phyloP scores from a whole-genome alignment of 2,329 filamentous ascomycete species.

The Aschersonia sp. region DNA sequence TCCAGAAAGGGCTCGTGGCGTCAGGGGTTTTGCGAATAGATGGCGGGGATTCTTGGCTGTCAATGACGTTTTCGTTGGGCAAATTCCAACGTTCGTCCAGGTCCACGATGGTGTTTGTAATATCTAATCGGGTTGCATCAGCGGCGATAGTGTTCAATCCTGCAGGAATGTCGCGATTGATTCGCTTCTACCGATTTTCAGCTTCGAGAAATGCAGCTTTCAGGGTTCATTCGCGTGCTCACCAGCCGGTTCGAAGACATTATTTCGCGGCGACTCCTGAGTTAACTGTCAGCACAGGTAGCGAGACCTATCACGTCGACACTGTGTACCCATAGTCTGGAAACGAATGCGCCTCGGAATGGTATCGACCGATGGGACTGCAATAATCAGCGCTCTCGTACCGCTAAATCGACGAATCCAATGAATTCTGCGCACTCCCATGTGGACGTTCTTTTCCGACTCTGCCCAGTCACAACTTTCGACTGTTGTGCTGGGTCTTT shows the following conservation, averaged over 20 bases:
- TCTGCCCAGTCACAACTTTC: neutral
- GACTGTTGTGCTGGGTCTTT: constrained; percentile 1
- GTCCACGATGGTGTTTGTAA: neutral
- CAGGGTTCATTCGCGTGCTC: constrained; percentile 2
- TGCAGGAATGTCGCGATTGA: constrained; percentile 2
- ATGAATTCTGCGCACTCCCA: constrained; percentile 15
- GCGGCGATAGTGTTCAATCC: constrained; percentile 4
- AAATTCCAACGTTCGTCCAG: neutral
- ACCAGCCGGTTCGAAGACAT: constrained; percentile 12
- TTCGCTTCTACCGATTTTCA: constrained; percentile 2
- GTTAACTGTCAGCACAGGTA: constrained; percentile 7
- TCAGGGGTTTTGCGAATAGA: neutral
- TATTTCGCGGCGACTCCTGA: constrained; percentile 9
- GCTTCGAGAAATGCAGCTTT: neutral
- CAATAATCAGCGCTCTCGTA: neutral
- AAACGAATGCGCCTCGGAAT: constrained; percentile 21
- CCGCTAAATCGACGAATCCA: neutral
- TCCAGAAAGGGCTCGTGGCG: neutral
- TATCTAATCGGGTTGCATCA: too few relatives aligned
- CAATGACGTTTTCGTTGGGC: neutral
- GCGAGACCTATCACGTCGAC: neutral
- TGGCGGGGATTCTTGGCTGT: neutral
- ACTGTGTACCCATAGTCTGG: constrained; percentile 26
- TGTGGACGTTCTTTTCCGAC: constrained; percentile 10
- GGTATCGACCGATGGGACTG: constrained; percentile 20